Percentiles rank a stretch among this genome's conserved stretches.
These are phyloP conservation scores for Xylaria telfairii DNA, from an alignment of 495 filamentous ascomycete genomes.

Conservation along the genomic window DNA sequence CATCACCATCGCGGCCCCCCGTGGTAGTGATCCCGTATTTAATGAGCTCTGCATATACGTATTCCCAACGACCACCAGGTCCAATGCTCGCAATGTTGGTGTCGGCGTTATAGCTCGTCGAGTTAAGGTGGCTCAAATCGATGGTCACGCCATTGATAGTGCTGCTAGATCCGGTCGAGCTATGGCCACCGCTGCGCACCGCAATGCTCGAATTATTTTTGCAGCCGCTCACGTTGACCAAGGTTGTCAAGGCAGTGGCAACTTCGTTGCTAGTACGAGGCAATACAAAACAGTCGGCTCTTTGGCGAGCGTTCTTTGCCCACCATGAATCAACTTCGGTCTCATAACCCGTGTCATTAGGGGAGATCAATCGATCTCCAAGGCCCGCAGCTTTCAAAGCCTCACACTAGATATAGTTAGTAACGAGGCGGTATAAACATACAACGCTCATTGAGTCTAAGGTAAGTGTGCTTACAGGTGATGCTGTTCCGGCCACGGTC, in stretches of 20 bases:
- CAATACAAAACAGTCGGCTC: slow-evolving; percentile 47
- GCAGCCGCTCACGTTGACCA: slow-evolving; percentile 40
- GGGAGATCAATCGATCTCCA: slow-evolving; percentile 31
- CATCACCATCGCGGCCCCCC: slow-evolving; percentile 49
- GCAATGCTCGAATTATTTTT: slow-evolving; percentile 50
- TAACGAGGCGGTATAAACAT: not conserved
- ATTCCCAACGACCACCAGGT: slow-evolving; percentile 51
- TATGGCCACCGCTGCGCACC: slow-evolving; percentile 57
- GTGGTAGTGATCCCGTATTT: slow-evolving; percentile 40
- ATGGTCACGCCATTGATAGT: slow-evolving; percentile 57
- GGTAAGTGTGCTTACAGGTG: slow-evolving; percentile 1
- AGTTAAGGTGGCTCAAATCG: slow-evolving; percentile 55
- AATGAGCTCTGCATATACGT: slow-evolving; percentile 50
- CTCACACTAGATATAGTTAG: slow-evolving; percentile 30
- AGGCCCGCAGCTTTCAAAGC: slow-evolving; percentile 33
- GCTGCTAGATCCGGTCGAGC: slow-evolving; percentile 42
- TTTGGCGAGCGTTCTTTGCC: slow-evolving; percentile 48
- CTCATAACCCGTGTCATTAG: slow-evolving; percentile 33
- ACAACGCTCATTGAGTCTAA: not conserved
- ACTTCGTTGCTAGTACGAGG: slow-evolving; percentile 45
- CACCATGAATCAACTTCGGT: slow-evolving; percentile 45
- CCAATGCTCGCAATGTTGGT: slow-evolving; percentile 46
- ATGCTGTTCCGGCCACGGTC: not conserved
- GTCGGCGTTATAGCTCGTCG: slow-evolving; percentile 46
- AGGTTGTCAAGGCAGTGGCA: slow-evolving; percentile 41